A percentile compares a stretch with the other conserved stretches of the same genome.
These are phyloP conservation scores for Sugiyamaella valdiviana DNA, from an alignment of 805 yeast genomes.

Conservation along the genomic window DNA sequence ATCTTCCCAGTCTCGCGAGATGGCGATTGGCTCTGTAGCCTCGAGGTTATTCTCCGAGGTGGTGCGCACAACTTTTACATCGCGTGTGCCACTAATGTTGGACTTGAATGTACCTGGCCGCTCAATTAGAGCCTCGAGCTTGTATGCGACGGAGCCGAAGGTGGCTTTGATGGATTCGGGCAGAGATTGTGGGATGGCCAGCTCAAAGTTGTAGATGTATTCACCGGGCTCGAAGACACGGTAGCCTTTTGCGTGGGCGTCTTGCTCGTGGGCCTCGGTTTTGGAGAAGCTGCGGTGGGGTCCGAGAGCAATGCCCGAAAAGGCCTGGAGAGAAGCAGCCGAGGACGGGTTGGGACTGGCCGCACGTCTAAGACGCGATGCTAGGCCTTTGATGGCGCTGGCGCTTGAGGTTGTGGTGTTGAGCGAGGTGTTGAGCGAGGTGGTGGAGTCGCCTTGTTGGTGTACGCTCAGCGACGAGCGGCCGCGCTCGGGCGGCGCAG, in stretches of 20 bases:
- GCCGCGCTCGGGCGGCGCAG: constrained; percentile 5
- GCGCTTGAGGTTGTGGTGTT: not conserved
- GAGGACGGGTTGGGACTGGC: constrained; percentile 21
- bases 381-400: constrained; percentile 18
- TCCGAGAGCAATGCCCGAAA: constrained; percentile 19
- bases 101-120: constrained; percentile 84
- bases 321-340: constrained; percentile 7
- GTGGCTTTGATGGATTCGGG: constrained; percentile 78
- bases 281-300: constrained; percentile 27
- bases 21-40: constrained; percentile 88
- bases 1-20: constrained; percentile 90
- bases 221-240: constrained; percentile 76
- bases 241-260: constrained; percentile 30
- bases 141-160: constrained; percentile 74
- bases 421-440: constrained; percentile 12
- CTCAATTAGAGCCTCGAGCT: constrained; percentile 60
- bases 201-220: constrained; percentile 87
- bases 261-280: constrained; percentile 21
- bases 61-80: constrained; percentile 64
- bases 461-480: constrained; percentile 2
- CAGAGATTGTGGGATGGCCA: constrained; percentile 69
- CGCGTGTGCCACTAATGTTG: constrained; percentile 56
- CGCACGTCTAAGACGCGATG: constrained; percentile 20
- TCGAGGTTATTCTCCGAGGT: constrained; percentile 76
- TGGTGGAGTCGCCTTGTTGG: not conserved